Evolutionary conservation across 352 stramenopile genomes (phyloP).

Genomic region (Phytophthora cryptogea): DNA sequence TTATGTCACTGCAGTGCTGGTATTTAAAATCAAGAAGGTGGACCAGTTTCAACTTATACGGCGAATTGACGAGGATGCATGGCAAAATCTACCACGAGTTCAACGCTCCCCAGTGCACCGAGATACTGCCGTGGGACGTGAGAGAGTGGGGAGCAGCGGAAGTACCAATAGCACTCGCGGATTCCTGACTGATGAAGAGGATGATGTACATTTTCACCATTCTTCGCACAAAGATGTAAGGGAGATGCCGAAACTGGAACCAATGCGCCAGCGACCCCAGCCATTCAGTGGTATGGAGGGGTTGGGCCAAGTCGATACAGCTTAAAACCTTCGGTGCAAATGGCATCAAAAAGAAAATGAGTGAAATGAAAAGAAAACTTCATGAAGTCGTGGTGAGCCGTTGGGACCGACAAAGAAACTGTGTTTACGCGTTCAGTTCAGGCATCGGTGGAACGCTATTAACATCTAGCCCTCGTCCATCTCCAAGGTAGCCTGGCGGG

Average conservation of each 20-base stretch:
- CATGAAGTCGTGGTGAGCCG: background rate
- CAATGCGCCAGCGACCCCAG: constrained; percentile 22
- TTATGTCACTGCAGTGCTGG: constrained; percentile 83
- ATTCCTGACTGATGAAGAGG: constrained; percentile 21
- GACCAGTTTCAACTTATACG: constrained; percentile 86
- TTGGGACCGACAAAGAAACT: background rate
- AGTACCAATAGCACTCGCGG: constrained; percentile 46
- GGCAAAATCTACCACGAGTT: constrained; percentile 78
- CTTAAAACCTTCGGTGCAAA: constrained; percentile 15
- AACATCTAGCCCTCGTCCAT: constrained; percentile 34
- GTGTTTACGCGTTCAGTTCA: constrained; percentile 1
- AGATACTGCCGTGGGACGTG: constrained; percentile 7
- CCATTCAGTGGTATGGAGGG: constrained; percentile 18
- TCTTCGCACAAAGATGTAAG: constrained; percentile 8
- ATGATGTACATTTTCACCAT: constrained; percentile 5
- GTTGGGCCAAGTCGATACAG: constrained; percentile 15
- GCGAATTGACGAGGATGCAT: constrained; percentile 73
- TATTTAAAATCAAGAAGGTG: constrained; percentile 90
- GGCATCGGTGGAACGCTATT: background rate
- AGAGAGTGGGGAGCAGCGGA: constrained; percentile 43
- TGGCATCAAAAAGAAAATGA: background rate
- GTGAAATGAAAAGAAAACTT: background rate
- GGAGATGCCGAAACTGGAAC: constrained; percentile 13
- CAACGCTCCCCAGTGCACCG: constrained; percentile 58
- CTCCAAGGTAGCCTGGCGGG: constrained; percentile 35